Conservation (phyloP, 2,329 filamentous ascomycete genomes). For the Phyllosticta citribraziliensis region DNA sequence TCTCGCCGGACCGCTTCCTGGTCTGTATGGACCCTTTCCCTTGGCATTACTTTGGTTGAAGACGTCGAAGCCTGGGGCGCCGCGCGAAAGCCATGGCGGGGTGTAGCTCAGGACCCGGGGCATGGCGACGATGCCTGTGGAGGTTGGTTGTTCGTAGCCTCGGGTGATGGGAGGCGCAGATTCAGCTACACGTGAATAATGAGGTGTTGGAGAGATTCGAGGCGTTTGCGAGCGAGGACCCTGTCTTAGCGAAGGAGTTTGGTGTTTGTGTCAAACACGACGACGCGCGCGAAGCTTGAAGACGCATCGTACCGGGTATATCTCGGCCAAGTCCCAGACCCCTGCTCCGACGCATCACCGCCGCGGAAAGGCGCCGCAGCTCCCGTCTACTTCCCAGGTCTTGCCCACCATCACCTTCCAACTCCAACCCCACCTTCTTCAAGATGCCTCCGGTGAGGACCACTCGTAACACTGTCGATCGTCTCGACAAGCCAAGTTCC, state of each 20-base stretch:
- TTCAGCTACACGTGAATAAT: neutral
- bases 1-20: constrained; percentile 16
- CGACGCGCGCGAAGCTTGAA: constrained; percentile 4
- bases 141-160: neutral
- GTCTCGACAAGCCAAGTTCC: constrained; percentile 87
- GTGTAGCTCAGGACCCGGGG: constrained; percentile 78
- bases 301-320: constrained; percentile 1
- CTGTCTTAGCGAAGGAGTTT: neutral
- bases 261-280: neutral
- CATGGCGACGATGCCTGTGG: constrained; percentile 43
- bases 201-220: neutral
- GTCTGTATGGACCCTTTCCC: constrained; percentile 27
- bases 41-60: constrained; percentile 49
- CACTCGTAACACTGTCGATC: constrained; percentile 66
- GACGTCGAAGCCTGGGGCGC: constrained; percentile 66
- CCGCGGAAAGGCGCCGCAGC: neutral
- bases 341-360: neutral
- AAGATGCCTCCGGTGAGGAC: constrained; percentile 34
- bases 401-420: neutral
- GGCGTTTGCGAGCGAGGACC: neutral
- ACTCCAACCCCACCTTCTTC: neutral
- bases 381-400: constrained; percentile 1
- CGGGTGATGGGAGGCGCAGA: neutral
- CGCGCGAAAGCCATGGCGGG: constrained; percentile 74
- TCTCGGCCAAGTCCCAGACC: neutral